Base-by-base conservation (phyloP, 805 yeast genomes). In the Candida odintsovae region DNA sequence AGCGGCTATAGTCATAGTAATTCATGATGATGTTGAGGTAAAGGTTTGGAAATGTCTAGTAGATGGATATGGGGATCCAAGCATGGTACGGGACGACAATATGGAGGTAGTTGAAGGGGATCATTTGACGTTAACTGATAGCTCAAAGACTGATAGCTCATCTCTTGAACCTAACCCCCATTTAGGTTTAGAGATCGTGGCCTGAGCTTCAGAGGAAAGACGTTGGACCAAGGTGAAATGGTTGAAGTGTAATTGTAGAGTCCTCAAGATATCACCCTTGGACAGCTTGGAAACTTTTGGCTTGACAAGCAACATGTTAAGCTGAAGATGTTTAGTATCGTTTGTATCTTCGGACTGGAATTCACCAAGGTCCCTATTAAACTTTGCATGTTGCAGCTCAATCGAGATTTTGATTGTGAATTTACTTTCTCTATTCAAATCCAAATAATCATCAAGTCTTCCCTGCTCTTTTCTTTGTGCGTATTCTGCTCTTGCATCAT, bases 151-250 rank as follows among this genome's bases (percentile, higher is more conserved):
- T 2, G 50, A 28, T n/a, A 56, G 40, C 23, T 56, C 59, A 36
- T 56, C 47, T 31, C 52, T 53, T 13, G 43, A 42, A 2, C 61
- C 61, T 7, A 54, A 23, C 15, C 58, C 53, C 61, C 61, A 56
- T n/a, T 45, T 47, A 12, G 61, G 59, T 38, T 46, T 46, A 6
- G 19, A 12, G 3, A 8, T 11, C 9, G 20, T 12, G 20, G 36
- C 18, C 16, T 29, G 18, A 8, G 36, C 5, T 3, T 33, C 6
- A 7, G 36, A 33, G 36, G 20, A 7, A 33, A 8, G 36, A 16
- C 39, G 37, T 40, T 31, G 41, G 50, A 50, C 31, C 31, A 28
- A 4, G 31, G n/a, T 28, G 15, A 47, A 48, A 31, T 54, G 51
- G 2, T 43, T 35, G 13, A 56, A 29, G 8, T 52, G 48, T n/a